phyloP scores from a whole-genome alignment of 495 filamentous ascomycete species.

The Hypoxylon crocopeplum region DNA sequence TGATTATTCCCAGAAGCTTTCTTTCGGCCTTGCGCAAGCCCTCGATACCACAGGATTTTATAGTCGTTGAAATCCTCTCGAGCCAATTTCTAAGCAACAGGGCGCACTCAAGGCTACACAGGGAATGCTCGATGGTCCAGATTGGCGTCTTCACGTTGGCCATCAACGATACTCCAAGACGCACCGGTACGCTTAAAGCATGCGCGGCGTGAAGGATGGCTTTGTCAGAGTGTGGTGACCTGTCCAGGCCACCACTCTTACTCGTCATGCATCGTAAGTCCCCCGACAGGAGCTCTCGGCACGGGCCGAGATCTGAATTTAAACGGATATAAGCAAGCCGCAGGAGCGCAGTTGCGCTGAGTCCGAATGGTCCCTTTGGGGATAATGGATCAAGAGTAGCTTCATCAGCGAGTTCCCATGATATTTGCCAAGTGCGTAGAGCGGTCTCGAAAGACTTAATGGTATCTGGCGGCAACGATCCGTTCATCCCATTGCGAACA shows the following conservation, averaged over 20 bases:
- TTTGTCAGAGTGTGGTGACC: slow-evolving; percentile 57
- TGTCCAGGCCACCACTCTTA: slow-evolving; percentile 51
- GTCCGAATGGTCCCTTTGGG: slow-evolving; percentile 60
- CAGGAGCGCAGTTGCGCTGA: slow-evolving; percentile 61
- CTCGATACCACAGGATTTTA: slow-evolving; percentile 4
- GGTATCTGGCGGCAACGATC: slow-evolving; percentile 43
- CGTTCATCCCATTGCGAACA: slow-evolving; percentile 40
- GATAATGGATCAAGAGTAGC: slow-evolving; percentile 61
- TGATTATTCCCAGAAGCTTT: slow-evolving; percentile 16
- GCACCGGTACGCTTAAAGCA: slow-evolving; percentile 60
- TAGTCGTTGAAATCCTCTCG: slow-evolving; percentile 48
- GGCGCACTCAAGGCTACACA: slow-evolving; percentile 57
- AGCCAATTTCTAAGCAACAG: slow-evolving; percentile 59
- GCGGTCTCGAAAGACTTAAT: slow-evolving; percentile 33
- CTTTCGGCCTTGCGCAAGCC: slow-evolving; percentile 11
- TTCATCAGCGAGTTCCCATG: slow-evolving; percentile 61
- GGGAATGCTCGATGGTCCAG: slow-evolving; percentile 60
- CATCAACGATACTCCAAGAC: slow-evolving; percentile 60
- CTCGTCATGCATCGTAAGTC: slow-evolving; percentile 53
- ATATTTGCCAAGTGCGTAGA: slow-evolving; percentile 58
- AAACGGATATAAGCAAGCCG: slow-evolving; percentile 61
- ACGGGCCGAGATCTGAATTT: slow-evolving; percentile 56
- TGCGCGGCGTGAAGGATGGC: slow-evolving; percentile 61
- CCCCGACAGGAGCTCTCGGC: slow-evolving; percentile 56
- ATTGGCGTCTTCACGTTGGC: slow-evolving; percentile 61